These are phyloP conservation scores for Domatiomyces catenatus DNA, from an alignment of 2,329 filamentous ascomycete genomes.

Conservation along the genomic window DNA sequence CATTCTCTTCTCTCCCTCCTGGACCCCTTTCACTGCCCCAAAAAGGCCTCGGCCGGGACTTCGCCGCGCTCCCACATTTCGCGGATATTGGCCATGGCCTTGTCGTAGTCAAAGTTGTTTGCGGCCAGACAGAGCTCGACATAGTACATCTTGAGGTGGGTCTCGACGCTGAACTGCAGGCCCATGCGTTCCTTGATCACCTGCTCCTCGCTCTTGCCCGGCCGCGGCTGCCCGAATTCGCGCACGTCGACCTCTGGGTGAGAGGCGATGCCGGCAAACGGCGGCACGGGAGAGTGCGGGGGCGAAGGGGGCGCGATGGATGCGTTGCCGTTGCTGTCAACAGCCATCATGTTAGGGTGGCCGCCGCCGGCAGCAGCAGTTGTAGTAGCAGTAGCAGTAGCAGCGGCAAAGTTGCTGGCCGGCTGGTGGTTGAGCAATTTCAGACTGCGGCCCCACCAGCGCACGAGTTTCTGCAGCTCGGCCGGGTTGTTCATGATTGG, in stretches of 20 bases:
- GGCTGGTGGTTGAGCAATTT: constrained; percentile 55
- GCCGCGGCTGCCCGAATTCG: constrained; percentile 27
- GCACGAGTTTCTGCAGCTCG: constrained; percentile 53
- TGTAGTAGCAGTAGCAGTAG: constrained; percentile 44
- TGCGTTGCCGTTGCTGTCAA: constrained; percentile 39
- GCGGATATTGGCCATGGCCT: constrained; percentile 59
- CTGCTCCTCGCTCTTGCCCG: constrained; percentile 33
- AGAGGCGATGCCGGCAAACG: constrained; percentile 50
- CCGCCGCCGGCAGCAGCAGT: no score
- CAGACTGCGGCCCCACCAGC: constrained; percentile 64
- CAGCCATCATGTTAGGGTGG: constrained; percentile 57
- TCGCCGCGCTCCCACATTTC: constrained; percentile 44
- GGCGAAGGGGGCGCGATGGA: constrained; percentile 53
- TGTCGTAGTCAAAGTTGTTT: constrained; percentile 64
- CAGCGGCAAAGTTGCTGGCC: constrained; percentile 57
- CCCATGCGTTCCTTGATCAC: constrained; percentile 55
- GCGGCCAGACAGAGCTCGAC: constrained; percentile 67
- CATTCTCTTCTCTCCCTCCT: background rate
- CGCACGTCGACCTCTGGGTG: constrained; percentile 58
- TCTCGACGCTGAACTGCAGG: constrained; percentile 56
- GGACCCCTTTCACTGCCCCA: background rate
- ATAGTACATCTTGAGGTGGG: constrained; percentile 64
- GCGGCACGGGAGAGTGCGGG: constrained; percentile 54
- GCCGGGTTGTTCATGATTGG: constrained; percentile 50
- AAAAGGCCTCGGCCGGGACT: constrained; percentile 13